phyloP scores from a whole-genome alignment of 495 filamentous ascomycete species.

The Podospora pseudocomata region DNA sequence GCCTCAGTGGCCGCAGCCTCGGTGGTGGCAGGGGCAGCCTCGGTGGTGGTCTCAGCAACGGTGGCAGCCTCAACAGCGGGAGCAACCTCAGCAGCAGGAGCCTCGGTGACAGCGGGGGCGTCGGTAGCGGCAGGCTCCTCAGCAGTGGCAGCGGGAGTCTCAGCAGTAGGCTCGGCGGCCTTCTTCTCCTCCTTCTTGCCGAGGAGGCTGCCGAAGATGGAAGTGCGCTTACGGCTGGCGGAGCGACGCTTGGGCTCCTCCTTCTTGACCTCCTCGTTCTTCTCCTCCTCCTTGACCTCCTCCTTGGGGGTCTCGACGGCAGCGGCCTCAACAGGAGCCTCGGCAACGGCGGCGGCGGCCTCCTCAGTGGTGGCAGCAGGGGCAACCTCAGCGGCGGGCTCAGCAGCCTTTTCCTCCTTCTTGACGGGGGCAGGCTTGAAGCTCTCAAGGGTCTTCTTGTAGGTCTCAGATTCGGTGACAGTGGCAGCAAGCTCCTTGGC shows the following conservation, averaged over 20 bases:
- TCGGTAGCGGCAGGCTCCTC: slow-evolving; percentile 41
- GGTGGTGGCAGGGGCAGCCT: slow-evolving; percentile 21
- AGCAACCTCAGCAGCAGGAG: slow-evolving; percentile 34
- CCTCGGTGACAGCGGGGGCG: slow-evolving; percentile 30
- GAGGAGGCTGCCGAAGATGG: slow-evolving; percentile 73
- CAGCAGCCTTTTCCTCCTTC: slow-evolving; percentile 42
- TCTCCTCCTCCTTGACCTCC: slow-evolving; percentile 35
- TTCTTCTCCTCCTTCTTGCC: slow-evolving; percentile 72
- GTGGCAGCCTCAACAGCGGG: slow-evolving; percentile 23
- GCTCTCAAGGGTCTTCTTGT: slow-evolving; percentile 73
- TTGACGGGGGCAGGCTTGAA: slow-evolving; percentile 57
- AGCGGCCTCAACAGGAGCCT: slow-evolving; percentile 18
- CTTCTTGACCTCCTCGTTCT: slow-evolving; percentile 45
- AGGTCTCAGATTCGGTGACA: slow-evolving; percentile 66
- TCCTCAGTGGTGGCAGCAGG: slow-evolving; percentile 47
- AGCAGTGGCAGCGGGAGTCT: slow-evolving; percentile 48
- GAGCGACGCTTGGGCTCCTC: slow-evolving; percentile 62
- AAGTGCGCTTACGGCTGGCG: slow-evolving; percentile 80
- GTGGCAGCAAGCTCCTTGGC: slow-evolving; percentile 69
- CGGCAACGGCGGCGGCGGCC: slow-evolving; percentile 43
- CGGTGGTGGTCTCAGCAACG: slow-evolving; percentile 24
- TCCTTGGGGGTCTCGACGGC: slow-evolving; percentile 40
- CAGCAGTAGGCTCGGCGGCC: slow-evolving; percentile 48
- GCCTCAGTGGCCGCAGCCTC: slow-evolving; percentile 31
- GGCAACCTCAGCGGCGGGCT: slow-evolving; percentile 36